A percentile compares a stretch with the other conserved stretches of the same genome.
These are phyloP conservation scores for Cucurbitaria berberidis DNA, from an alignment of 2,329 filamentous ascomycete species.

Conservation along the genomic window DNA sequence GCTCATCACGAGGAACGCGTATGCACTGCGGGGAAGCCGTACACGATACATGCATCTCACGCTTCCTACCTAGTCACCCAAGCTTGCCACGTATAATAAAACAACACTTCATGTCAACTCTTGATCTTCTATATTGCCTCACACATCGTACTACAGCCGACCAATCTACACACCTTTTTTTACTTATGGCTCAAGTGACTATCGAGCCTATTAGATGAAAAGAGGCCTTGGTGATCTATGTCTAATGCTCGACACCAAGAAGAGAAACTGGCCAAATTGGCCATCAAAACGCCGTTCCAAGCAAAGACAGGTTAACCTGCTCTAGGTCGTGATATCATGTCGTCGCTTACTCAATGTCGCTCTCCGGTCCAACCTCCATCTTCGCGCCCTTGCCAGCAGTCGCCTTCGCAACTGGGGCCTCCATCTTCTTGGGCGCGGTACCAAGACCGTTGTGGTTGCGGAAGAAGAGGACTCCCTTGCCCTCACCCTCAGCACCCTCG, in stretches of 20 bases:
- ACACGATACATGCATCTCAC: background rate
- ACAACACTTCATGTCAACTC: background rate
- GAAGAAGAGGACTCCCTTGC: slow-evolving; percentile 90
- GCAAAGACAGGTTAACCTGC: slow-evolving; percentile 17
- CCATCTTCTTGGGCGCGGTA: slow-evolving; percentile 58
- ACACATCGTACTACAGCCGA: background rate
- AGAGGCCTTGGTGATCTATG: background rate
- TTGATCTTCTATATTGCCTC: background rate
- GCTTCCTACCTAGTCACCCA: background rate
- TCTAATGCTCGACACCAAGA: slow-evolving; percentile 23
- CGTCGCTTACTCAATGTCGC: slow-evolving; percentile 36
- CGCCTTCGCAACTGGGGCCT: slow-evolving; percentile 33
- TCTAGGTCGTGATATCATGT: slow-evolving; percentile 26
- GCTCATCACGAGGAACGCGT: background rate
- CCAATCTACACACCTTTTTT: background rate
- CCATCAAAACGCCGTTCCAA: slow-evolving; percentile 27
- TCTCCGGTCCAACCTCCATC: slow-evolving; percentile 44
- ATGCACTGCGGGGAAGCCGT: background rate
- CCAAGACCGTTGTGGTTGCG: slow-evolving; percentile 91
- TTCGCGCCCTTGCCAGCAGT: slow-evolving; percentile 42
- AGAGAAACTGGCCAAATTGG: slow-evolving; percentile 14
- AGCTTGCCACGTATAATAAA: background rate
- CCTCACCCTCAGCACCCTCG: slow-evolving; percentile 77
- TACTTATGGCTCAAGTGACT: background rate
- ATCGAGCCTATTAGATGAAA: background rate